phyloP scores from a whole-genome alignment of 2,329 filamentous ascomycete genomes.

The Xylaria sp. region DNA sequence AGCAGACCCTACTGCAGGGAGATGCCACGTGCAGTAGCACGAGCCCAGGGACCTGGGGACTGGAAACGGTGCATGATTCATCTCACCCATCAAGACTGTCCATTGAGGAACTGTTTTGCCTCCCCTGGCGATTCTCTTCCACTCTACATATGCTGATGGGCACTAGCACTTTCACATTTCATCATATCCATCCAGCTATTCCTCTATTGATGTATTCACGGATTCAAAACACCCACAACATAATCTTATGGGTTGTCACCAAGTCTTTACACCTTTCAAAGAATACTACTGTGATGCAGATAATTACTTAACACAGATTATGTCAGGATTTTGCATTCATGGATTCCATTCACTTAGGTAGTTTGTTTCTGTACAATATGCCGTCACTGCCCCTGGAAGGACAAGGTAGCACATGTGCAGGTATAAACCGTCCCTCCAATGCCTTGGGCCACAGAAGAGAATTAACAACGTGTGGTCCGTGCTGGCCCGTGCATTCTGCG shows the following conservation, averaged over 20 bases:
- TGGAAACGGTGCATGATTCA: neutral
- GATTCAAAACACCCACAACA: conserved; percentile 11
- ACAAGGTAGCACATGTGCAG: neutral
- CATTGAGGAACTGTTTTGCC: conserved; percentile 19
- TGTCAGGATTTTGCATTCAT: neutral
- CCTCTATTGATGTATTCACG: conserved; percentile 13
- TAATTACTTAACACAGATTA: neutral
- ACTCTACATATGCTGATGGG: neutral
- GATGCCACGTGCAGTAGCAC: conserved; percentile 32
- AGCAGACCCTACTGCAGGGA: conserved; percentile 18
- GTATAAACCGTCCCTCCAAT: neutral
- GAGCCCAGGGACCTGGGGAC: neutral
- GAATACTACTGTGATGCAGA: neutral
- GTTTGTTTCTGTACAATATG: neutral
- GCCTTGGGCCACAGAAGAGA: neutral
- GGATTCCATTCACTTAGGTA: neutral
- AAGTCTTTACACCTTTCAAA: conserved; percentile 15
- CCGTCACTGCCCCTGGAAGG: neutral
- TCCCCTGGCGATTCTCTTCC: conserved; percentile 13
- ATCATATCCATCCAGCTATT: conserved; percentile 1
- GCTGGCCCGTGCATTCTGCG: too few species aligned
- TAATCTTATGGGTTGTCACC: conserved; percentile 10
- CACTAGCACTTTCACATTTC: neutral
- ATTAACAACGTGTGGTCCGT: neutral
- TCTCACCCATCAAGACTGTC: neutral